Base-by-base conservation (phyloP, 2,329 filamentous ascomycete species). In the Meredithiella fracta region DNA sequence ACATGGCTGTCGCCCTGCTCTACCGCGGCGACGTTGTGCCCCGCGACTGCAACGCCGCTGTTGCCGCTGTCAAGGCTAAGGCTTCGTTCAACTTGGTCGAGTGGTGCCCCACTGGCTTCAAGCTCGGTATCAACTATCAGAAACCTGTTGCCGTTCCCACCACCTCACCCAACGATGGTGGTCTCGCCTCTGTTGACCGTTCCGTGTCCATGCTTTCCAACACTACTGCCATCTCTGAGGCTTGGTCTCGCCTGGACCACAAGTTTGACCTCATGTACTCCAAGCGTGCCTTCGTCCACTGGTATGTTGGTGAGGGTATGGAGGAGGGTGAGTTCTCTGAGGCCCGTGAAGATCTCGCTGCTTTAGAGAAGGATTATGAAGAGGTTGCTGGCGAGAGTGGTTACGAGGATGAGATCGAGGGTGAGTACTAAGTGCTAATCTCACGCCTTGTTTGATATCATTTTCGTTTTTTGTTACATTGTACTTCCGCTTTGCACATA, bases 251-350 rank as follows among this genome's bases (percentile, higher is more conserved):
- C 61, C 76, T 85, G 51, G 80, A 84, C 70, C 73, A 83, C 75
- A 85, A 85, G 73, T 85, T 86, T 69, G 82, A 85, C 64, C 81
- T 85, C 64, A 85, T 85, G 82, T 84, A 85, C 76, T 82, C 77
- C 72, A 85, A 85, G 77, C 81, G 82, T 62, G 82, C 82, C 59
- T 85, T 86, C 64, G 82, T 85, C 49, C 82, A 86, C 72, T 85
- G 82, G 82, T 86, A 86, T 62, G 86, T 92, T 55, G 86, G 86
- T 62, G 86, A 92, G 73, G 86, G 86, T 72, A 92, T 92, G 86
- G 86, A 92, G 73, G 86, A 92, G 69, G 86, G 86, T 64, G 86
- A 92, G 70, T 92, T 92, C 73, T 85, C 82, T 60, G 86, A 92
- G 71, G 86, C 86, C 60, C 83, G 86, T 63, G 86, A 92, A 73